Evolutionary conservation across 306 rosid species (phyloP), one percentile per base, ranked within the genome.

Genomic region (Comarum palustre): DNA sequence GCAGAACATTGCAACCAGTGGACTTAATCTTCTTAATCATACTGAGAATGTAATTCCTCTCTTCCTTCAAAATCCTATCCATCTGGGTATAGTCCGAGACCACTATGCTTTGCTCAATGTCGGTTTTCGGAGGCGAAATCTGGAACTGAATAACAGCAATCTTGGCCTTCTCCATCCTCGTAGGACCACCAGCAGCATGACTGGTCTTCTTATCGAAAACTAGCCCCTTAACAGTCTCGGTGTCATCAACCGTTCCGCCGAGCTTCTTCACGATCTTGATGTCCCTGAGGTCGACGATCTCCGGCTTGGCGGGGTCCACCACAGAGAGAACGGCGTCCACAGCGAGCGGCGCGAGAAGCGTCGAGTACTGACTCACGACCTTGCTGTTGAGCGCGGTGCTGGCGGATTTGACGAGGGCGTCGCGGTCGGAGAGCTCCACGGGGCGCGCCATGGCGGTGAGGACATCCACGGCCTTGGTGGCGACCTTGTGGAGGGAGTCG

Each of bases 161-260:
- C 79, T 89, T 91, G 0, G 99, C 97, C 58, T 89, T 89, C 78
- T 94, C 99, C 91, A 90, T 87, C 12, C 99, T 82, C 0, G 93
- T 90, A 0, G 96, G 96, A n/a, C 99, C 99, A 3, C 99, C 99
- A 0, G 99, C 90, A 0, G 99, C 97, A 46, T 91, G 97, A n/a
- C 99, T 94, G 1, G 82, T 92, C 83, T 91, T 94, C 88, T 88
- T 94, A 52, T 94, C 99, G 19, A 94, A 94, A 22, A 94, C 97
- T 65, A 91, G 74, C 0, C 99, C 99, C 79, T 79, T 84, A 7
- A 94, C 96, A 9, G 84, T 75, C 72, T 90, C 95, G 0, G 99
- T 94, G 14, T 94, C 99, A 43, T 94, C 99, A 0, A 94, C 92
- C 0, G 99, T 94, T 3, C 97, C 97, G 0, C 99, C 99, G 10